These are phyloP conservation scores for Cnidoscolus chayamansa DNA, from an alignment of 441 rosid genomes.

Conservation along the genomic window DNA sequence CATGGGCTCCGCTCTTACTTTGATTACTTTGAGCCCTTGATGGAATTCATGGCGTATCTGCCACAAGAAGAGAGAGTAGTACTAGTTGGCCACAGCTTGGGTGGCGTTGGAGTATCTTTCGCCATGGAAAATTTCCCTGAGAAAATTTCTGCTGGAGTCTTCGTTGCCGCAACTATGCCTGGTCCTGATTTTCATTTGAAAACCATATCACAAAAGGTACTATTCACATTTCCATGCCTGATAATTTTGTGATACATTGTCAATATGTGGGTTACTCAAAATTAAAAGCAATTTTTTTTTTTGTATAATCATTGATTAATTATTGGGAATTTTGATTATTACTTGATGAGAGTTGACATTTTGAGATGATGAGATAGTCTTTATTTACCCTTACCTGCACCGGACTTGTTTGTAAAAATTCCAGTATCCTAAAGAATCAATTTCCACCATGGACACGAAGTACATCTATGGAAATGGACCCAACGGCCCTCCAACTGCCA, in stretches of 20 bases:
- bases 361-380: too few species aligned
- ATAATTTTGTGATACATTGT: too few species aligned
- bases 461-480: neutral
- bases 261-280: too few species aligned
- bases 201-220: constrained; percentile 24
- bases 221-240: too few species aligned
- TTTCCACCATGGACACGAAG: neutral
- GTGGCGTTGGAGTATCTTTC: constrained; percentile 26
- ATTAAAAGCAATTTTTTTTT: neutral
- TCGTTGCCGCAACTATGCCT: constrained; percentile 33
- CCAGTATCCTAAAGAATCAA: neutral
- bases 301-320: neutral
- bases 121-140: constrained; percentile 39
- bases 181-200: constrained; percentile 19
- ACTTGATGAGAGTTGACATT: too few species aligned
- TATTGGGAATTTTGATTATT: neutral
- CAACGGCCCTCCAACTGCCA: constrained; percentile 2
- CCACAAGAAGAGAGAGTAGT: constrained; percentile 28
- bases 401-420: neutral
- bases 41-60: constrained; percentile 24
- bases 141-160: constrained; percentile 34
- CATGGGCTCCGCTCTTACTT: constrained; percentile 18
- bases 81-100: constrained; percentile 36
- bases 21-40: constrained; percentile 31
- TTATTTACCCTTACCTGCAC: too few species aligned